Conservation (phyloP, 75 land plant species). For the Larix kaempferi region DNA sequence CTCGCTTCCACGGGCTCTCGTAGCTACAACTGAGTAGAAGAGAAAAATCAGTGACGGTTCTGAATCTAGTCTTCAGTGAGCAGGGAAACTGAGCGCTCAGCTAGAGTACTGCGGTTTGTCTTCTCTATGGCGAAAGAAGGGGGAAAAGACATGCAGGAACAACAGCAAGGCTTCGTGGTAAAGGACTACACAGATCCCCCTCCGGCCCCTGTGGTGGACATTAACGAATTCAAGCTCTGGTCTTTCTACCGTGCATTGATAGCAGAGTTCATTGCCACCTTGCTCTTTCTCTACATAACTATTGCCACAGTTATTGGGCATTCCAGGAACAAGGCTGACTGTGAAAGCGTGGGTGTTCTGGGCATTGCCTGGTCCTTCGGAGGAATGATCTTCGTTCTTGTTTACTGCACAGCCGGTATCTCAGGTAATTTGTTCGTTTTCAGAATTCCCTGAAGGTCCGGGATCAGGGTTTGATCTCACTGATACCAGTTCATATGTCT, state of each 20-base stretch:
- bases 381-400: slow-evolving; percentile 46
- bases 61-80: too few species aligned
- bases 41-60: too few species aligned
- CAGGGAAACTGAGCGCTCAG: too few species aligned
- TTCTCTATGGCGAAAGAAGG: too few species aligned
- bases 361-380: slow-evolving; percentile 82
- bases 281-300: slow-evolving; percentile 71
- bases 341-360: slow-evolving; percentile 60
- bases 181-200: slow-evolving; percentile 70
- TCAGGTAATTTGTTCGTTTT: slow-evolving; percentile 15
- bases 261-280: slow-evolving; percentile 76
- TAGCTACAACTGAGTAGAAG: too few species aligned
- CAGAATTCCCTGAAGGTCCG: not conserved
- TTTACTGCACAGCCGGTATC: slow-evolving; percentile 45
- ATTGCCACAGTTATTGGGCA: slow-evolving; percentile 61
- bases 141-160: too few species aligned
- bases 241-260: slow-evolving; percentile 74
- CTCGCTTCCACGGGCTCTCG: too few species aligned
- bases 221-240: slow-evolving; percentile 51
- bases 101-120: too few species aligned
- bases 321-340: slow-evolving; percentile 14
- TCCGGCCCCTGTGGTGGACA: slow-evolving; percentile 44
- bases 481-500: too few species aligned
- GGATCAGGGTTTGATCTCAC: not conserved
- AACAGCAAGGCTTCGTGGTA: not conserved